phyloP scores from a whole-genome alignment of 345 rosid species.

The Heritiera littoralis region DNA sequence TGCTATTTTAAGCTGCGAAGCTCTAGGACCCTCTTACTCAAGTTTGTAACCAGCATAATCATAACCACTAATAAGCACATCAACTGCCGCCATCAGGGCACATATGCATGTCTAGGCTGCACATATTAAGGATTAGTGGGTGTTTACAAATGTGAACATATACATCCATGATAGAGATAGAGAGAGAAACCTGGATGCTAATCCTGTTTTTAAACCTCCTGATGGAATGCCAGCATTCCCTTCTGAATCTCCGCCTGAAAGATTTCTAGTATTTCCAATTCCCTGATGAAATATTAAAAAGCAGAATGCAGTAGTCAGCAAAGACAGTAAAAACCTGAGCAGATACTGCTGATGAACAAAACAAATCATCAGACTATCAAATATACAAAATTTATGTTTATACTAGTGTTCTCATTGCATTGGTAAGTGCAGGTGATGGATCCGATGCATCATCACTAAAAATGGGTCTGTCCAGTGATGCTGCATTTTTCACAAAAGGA shows the following conservation, averaged over 20 bases:
- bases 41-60: no score
- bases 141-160: no score
- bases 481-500: slow-evolving; percentile 54
- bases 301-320: slow-evolving; percentile 19
- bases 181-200: slow-evolving; percentile 44
- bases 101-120: no score
- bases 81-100: no score
- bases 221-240: slow-evolving; percentile 40
- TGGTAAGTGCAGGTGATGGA: slow-evolving; percentile 37
- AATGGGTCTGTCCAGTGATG: slow-evolving; percentile 59
- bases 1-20: no score
- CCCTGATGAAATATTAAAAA: slow-evolving; percentile 44
- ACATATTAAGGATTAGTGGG: no score
- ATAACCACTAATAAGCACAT: neutral
- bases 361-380: neutral
- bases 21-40: no score
- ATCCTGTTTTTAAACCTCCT: slow-evolving; percentile 41
- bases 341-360: neutral
- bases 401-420: slow-evolving; percentile 57
- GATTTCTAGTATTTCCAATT: slow-evolving; percentile 46
- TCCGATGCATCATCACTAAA: slow-evolving; percentile 42
- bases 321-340: slow-evolving; percentile 3
- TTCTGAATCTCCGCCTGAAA: slow-evolving; percentile 45
- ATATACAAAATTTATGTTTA: neutral
- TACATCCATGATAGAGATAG: slow-evolving; percentile 8